Evolutionary conservation across 208 protist species (phyloP), one percentile per base, ranked within the genome.

Genomic region (Leishmania tropica): DNA sequence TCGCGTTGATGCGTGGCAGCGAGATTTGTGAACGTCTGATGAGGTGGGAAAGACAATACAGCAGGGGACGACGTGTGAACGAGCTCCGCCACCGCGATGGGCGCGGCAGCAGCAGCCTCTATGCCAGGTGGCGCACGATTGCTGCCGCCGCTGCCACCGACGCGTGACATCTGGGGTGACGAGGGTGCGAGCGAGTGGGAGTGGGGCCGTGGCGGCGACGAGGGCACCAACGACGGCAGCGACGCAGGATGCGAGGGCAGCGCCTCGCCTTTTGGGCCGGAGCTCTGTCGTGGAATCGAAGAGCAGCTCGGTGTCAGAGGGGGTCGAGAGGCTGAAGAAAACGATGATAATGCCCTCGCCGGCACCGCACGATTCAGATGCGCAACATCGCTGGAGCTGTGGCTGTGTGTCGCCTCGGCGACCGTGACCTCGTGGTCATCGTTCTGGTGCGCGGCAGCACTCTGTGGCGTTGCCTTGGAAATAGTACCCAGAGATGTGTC

Each of bases 181-280:
- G 6, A 10, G 19, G 74, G 56, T 47, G 37, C 37, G 53, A 64
- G 51, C 35, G 40, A 31, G 53, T 35, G 13, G 40, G 74, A 60
- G 21, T 42, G 5, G 13, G 35, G 65, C 31, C 21, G 31, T 28
- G 51, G 47, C 19, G 1, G 53, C 24, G 51, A 76, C 56, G 75
- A 37, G 11, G 75, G 67, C 54, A 40, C 47, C 75, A 31, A 68
- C 75, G 37, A 78, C 47, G 75, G 56, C 37, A 67, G 40, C 37
- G 75, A 78, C 6, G 56, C 56, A 47, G 75, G 15, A 31, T n/a
- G 53, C 7, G 19, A 42, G 37, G 35, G 21, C 8, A 31, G 31
- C 6, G n/a, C 40, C 35, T 64, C 51, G 35, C 56, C 21, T n/a
- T 65, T 13, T 17, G 15, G 7, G n/a, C 53, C 54, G 24, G 40